These are phyloP conservation scores for Melaleuca quinquenervia DNA, from an alignment of 345 rosid genomes.

Conservation along the genomic window DNA sequence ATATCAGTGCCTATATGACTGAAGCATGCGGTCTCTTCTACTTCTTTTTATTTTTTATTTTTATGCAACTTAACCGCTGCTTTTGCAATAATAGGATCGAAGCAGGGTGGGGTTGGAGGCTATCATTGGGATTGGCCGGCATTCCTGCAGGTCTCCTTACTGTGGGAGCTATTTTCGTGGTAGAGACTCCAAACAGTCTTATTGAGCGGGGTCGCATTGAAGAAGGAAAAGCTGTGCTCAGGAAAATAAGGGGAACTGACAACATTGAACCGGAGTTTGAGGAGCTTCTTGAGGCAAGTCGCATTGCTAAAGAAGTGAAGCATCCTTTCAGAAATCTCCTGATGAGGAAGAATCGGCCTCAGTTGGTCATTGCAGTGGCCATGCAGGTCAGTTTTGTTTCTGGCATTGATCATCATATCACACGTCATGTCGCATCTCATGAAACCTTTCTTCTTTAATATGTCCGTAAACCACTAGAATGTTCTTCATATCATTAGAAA, in stretches of 20 bases:
- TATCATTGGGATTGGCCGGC: constrained; percentile 83
- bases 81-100: constrained; percentile 32
- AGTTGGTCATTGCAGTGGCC: constrained; percentile 63
- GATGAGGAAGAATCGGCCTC: constrained; percentile 66
- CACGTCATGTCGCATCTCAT: neutral
- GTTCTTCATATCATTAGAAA: neutral
- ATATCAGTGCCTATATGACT: neutral
- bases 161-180: constrained; percentile 61
- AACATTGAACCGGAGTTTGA: constrained; percentile 73
- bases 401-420: neutral
- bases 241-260: constrained; percentile 70
- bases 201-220: constrained; percentile 78
- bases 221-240: constrained; percentile 79
- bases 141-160: constrained; percentile 79
- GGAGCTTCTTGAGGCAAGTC: constrained; percentile 91
- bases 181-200: constrained; percentile 87
- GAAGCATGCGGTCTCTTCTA: neutral
- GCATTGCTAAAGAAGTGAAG: constrained; percentile 69
- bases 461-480: neutral
- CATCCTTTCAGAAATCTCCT: constrained; percentile 88
- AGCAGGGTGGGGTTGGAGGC: constrained; percentile 95
- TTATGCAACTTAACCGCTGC: neutral
- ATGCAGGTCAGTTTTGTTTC: constrained; percentile 44
- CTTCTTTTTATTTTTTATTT: neutral
- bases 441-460: neutral